Evolutionary conservation across 768 basidiomycete species (phyloP).

Genomic region (Lyophyllum atratum): DNA sequence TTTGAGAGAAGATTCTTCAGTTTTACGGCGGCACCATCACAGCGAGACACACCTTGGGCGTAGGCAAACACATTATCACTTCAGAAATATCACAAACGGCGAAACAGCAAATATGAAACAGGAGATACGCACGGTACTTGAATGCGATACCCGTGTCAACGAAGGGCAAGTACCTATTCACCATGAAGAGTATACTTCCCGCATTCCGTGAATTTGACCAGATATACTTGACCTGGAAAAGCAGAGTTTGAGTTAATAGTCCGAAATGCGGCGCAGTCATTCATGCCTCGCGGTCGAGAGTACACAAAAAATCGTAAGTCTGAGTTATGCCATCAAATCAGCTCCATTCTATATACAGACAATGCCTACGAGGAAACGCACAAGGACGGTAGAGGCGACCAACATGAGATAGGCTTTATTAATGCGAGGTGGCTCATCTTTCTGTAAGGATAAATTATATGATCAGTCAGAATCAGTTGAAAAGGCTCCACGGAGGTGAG

Average conservation of each 20-base stretch:
- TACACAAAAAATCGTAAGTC: conserved; percentile 2
- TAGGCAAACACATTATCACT: not conserved
- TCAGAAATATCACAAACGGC: not conserved
- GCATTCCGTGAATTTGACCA: conserved; percentile 3
- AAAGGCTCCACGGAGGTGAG: not conserved
- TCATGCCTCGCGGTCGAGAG: conserved; percentile 1
- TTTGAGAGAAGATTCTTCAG: not conserved
- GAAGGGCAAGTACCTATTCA: conserved; percentile 11
- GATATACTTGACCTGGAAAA: conserved; percentile 2
- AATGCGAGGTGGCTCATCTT: not conserved
- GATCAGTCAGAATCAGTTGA: not conserved
- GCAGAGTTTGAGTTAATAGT: not conserved
- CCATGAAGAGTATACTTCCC: conserved; percentile 7
- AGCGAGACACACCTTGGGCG: not conserved
- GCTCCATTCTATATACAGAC: not conserved
- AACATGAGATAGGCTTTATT: not conserved
- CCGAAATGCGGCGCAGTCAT: no score
- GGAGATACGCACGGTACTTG: not conserved
- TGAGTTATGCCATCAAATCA: not conserved
- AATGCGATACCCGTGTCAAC: conserved; percentile 2
- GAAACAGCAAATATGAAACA: not conserved
- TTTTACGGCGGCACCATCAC: not conserved
- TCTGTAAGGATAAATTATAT: not conserved
- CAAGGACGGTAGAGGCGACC: not conserved
- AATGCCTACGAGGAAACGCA: not conserved